Evolutionary conservation across 164 flowering plant species (phyloP), one percentile per base, ranked within the genome.

Genomic region (Sextonia rubra): DNA sequence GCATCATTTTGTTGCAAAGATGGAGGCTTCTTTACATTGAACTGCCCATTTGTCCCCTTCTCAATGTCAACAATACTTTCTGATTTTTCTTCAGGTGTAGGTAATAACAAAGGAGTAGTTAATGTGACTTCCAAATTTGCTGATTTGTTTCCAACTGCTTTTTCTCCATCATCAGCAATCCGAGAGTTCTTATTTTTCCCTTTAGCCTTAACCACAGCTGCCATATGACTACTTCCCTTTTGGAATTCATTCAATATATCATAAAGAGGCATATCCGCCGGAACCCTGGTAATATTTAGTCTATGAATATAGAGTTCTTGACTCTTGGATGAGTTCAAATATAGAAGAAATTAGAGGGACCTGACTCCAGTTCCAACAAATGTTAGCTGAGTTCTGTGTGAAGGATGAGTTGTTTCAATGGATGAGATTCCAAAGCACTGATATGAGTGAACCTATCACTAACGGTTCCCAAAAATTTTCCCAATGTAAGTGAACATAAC

Each of bases 181-280:
- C 80, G 82, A 71, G 77, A 79, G n/a, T 78, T 83, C 68, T 66
- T 75, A 70, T 25, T 73, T 79, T 76, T 84, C 58, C 79, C 84
- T 80, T 88, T 92, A 68, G 85, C 67, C 82, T 86, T 95, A 81
- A 93, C 96, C 17, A 95, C 99, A 80, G 99, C 99, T 30, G 99
- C 98, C 99, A 95, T 90, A 79, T 95, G 99, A 82, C 99, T 95
- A 79, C 97, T 87, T 47, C 99, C 99, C 69, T 95, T 91, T 73
- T 93, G 98, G 76, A 95, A 95, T 78, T 95, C 96, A 75, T 95
- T 95, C 71, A 95, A 76, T 79, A 95, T 95, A 77, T 95, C 98
- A 85, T 95, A 93, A 48, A 95, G 70, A 58, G 99, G 97, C 99
- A 95, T 95, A 79, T 95, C 94, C 70, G 91, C 86, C 24, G 99